phyloP scores from a whole-genome alignment of 805 yeast genomes.

The Starmerella stigmatis region DNA sequence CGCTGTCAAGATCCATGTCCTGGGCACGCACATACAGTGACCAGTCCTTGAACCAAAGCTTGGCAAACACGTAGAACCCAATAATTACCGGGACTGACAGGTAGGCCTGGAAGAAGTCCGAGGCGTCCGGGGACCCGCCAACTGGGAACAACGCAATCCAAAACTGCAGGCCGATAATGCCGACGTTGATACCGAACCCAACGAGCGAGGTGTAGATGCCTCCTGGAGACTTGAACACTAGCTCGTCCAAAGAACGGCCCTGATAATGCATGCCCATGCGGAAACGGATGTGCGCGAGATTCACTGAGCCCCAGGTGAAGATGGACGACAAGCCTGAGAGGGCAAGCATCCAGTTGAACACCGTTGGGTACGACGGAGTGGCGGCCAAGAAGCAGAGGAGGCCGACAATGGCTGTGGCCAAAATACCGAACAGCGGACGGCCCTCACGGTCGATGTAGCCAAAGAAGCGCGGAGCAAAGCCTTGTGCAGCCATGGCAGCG shows the following conservation, averaged over 20 bases:
- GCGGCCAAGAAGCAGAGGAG: slow-evolving; percentile 54
- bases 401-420: slow-evolving; percentile 40
- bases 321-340: slow-evolving; percentile 67
- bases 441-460: slow-evolving; percentile 68
- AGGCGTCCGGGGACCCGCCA: slow-evolving; percentile 34
- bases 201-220: slow-evolving; percentile 60
- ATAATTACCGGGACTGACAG: slow-evolving; percentile 39
- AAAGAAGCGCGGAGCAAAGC: slow-evolving; percentile 49
- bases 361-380: slow-evolving; percentile 38
- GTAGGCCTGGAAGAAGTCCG: slow-evolving; percentile 43
- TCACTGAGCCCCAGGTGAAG: slow-evolving; percentile 70
- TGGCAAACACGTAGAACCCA: slow-evolving; percentile 43
- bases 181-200: slow-evolving; percentile 47
- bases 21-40: slow-evolving; percentile 35
- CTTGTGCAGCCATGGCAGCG: slow-evolving; percentile 56
- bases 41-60: slow-evolving; percentile 35
- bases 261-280: slow-evolving; percentile 51
- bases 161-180: slow-evolving; percentile 65
- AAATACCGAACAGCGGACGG: slow-evolving; percentile 63
- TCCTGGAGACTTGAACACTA: slow-evolving; percentile 53
- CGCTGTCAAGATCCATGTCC: slow-evolving; percentile 53
- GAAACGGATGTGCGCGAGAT: slow-evolving; percentile 58
- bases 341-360: slow-evolving; percentile 69
- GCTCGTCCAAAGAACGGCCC: slow-evolving; percentile 59
- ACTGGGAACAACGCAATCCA: slow-evolving; percentile 73